Percentiles rank a stretch among this genome's conserved stretches.
Evolutionary conservation across 257 asterid species (phyloP).

Genomic region (Parsonsia alboflavescens): DNA sequence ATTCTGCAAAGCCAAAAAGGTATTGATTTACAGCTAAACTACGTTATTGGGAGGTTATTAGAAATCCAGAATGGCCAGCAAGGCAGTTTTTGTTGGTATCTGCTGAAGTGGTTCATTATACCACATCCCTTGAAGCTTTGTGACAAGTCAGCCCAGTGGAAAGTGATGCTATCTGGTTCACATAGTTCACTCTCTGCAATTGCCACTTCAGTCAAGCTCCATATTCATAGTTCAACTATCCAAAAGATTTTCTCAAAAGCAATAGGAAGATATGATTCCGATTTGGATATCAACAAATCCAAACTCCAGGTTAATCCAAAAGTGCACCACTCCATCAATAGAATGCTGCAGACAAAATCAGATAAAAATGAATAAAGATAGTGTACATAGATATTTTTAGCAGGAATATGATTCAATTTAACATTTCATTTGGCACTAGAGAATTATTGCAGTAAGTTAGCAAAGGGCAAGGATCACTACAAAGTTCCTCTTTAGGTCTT

Average conservation of each 20-base stretch:
- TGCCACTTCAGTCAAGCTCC: slow-evolving; percentile 11
- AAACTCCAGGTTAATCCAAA: not conserved
- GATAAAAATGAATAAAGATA: not conserved
- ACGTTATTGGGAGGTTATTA: slow-evolving; percentile 8
- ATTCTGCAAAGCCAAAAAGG: not conserved
- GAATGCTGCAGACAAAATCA: not conserved
- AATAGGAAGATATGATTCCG: not conserved
- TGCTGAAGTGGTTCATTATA: slow-evolving; percentile 16
- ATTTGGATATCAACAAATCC: not conserved
- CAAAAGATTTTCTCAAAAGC: not conserved
- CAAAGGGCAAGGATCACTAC: slow-evolving; percentile 48
- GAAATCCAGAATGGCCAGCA: slow-evolving; percentile 15
- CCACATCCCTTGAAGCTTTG: slow-evolving; percentile 9
- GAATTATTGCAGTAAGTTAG: slow-evolving; percentile 27
- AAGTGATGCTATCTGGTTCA: slow-evolving; percentile 5
- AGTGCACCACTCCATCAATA: not conserved
- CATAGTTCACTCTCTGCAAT: not conserved
- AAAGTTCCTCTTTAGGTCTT: slow-evolving; percentile 27
- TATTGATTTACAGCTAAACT: slow-evolving; percentile 11
- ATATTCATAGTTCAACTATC: slow-evolving; percentile 8
- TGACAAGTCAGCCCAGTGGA: slow-evolving; percentile 2
- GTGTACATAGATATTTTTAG: not conserved
- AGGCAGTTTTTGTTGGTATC: slow-evolving; percentile 12
- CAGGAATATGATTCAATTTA: not conserved
- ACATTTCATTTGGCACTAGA: slow-evolving; percentile 20